phyloP scores from a whole-genome alignment of 129 eudicot species.

The Artemisia argyi region DNA sequence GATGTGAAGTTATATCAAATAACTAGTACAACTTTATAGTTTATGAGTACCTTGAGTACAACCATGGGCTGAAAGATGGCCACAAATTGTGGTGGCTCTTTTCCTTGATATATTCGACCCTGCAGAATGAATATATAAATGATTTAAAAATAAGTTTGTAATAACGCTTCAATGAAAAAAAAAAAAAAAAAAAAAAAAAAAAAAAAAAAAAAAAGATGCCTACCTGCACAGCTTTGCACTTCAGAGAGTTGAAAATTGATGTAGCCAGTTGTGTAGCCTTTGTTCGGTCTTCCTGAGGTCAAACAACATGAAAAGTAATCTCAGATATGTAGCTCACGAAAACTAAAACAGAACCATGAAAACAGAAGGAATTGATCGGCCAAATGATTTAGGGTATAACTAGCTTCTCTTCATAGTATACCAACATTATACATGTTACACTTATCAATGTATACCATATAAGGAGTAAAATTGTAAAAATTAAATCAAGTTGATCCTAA shows the following conservation, averaged over 20 bases:
- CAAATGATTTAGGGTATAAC: no score
- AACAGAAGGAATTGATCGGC: neutral
- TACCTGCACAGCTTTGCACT: constrained; percentile 82
- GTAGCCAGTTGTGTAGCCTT: constrained; percentile 63
- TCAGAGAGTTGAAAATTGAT: constrained; percentile 79
- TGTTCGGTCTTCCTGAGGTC: constrained; percentile 70
- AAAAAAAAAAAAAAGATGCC: constrained; percentile 37
- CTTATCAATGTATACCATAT: no score
- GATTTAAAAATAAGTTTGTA: constrained; percentile 3
- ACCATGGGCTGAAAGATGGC: constrained; percentile 95
- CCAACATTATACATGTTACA: no score
- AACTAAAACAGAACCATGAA: neutral
- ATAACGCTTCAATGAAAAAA: neutral
- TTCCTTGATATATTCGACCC: constrained; percentile 95
- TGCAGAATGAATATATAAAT: constrained; percentile 31
- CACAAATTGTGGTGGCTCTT: constrained; percentile 94
- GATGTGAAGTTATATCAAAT: neutral
- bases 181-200: neutral
- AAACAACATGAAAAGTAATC: neutral
- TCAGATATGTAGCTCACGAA: neutral
- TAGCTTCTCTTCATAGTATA: no score
- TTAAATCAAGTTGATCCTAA: neutral
- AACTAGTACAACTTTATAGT: constrained; percentile 1
- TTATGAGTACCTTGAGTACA: constrained; percentile 72
- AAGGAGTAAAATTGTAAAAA: neutral